phyloP scores from a whole-genome alignment of 2,329 filamentous ascomycete genomes.

The Achaetomium macrosporum region DNA sequence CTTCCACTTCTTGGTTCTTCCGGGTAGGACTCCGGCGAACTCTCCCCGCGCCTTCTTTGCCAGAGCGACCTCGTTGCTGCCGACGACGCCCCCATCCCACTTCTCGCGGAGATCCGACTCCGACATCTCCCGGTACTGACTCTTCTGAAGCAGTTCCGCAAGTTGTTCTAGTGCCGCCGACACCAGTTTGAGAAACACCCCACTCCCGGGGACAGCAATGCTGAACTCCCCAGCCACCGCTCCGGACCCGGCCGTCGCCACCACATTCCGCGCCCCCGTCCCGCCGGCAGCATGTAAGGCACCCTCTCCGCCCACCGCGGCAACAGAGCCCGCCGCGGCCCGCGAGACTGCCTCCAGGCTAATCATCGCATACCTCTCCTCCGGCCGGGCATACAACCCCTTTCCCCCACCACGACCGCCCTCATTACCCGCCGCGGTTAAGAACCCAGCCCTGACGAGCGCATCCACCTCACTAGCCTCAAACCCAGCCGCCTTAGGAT shows the following conservation, averaged over 20 bases:
- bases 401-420: slow-evolving; percentile 31
- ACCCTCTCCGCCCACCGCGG: slow-evolving; percentile 62
- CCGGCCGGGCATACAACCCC: slow-evolving; percentile 36
- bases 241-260: slow-evolving; percentile 11
- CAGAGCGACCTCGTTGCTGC: slow-evolving; percentile 31
- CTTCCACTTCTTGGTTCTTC: slow-evolving; percentile 63
- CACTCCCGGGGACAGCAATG: slow-evolving; percentile 62
- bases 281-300: slow-evolving; percentile 61
- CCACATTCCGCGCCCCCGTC: slow-evolving; percentile 23
- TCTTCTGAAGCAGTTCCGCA: slow-evolving; percentile 51
- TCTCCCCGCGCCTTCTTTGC: slow-evolving; percentile 48
- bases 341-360: slow-evolving; percentile 58
- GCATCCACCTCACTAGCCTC: slow-evolving; percentile 44
- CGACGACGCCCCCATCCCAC: slow-evolving; percentile 62
- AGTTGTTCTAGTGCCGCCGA: slow-evolving; percentile 57
- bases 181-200: slow-evolving; percentile 61
- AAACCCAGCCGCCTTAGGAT: slow-evolving; percentile 28
- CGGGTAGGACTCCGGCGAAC: slow-evolving; percentile 51
- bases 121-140: slow-evolving; percentile 57
- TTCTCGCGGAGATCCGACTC: slow-evolving; percentile 57
- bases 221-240: slow-evolving; percentile 39
- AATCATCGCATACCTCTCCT: slow-evolving; percentile 50
- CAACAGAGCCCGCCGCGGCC: slow-evolving; percentile 62
- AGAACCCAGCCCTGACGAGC: slow-evolving; percentile 60
- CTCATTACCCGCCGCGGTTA: slow-evolving; percentile 46